Conservation (phyloP, 2,329 filamentous ascomycete species). For the Aspergillus ruber region DNA sequence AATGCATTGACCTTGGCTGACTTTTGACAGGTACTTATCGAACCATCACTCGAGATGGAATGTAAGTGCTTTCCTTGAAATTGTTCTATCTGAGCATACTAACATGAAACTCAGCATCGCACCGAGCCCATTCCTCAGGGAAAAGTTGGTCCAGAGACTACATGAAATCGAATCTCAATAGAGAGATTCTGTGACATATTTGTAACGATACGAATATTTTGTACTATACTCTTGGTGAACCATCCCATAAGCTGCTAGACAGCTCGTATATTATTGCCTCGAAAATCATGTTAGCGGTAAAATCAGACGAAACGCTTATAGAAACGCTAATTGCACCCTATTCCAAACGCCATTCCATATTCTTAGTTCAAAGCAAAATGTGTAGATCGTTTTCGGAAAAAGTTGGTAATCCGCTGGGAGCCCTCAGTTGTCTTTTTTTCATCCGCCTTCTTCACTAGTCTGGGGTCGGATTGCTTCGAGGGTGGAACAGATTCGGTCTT, state of each 20-base stretch:
- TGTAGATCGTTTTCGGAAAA: conserved; percentile 34
- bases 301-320: background rate
- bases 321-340: background rate
- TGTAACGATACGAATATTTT: background rate
- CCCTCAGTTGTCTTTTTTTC: conserved; percentile 41
- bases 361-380: background rate
- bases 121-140: conserved; percentile 43
- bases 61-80: conserved; percentile 37
- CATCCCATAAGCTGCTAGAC: conserved; percentile 11
- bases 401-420: conserved; percentile 48
- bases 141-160: conserved; percentile 45
- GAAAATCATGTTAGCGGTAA: background rate
- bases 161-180: conserved; percentile 26
- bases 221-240: background rate
- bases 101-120: conserved; percentile 34
- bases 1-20: conserved; percentile 4
- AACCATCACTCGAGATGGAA: conserved; percentile 54
- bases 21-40: conserved; percentile 50
- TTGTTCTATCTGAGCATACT: conserved; percentile 9
- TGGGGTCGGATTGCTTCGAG: conserved; percentile 26
- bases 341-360: too few species aligned
- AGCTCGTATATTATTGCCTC: conserved; percentile 3
- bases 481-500: conserved; percentile 14
- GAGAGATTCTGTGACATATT: background rate
- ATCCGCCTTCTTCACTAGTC: conserved; percentile 31